Conservation (phyloP, 176 grass and related monocot species). For the Oryza nivara region DNA sequence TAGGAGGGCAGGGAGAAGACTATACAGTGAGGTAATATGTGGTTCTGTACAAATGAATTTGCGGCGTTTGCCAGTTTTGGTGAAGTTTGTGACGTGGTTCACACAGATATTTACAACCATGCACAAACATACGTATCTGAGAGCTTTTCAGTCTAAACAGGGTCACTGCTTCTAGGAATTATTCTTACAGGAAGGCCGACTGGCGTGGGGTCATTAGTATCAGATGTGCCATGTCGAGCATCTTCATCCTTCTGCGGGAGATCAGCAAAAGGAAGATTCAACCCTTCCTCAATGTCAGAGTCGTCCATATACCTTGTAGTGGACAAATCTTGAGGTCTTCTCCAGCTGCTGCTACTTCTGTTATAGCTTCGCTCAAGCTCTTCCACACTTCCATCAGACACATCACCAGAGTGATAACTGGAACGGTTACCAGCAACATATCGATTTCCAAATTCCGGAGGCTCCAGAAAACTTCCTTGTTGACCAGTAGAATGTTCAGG, state of each 20-base stretch:
- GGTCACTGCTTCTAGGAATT: conserved; percentile 97
- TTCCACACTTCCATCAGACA: conserved; percentile 41
- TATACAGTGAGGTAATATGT: conserved; percentile 41
- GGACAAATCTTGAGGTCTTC: conserved; percentile 37
- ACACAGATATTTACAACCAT: conserved; percentile 30
- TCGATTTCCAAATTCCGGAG: conserved; percentile 49
- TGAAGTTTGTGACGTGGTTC: conserved; percentile 29
- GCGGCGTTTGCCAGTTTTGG: conserved; percentile 42
- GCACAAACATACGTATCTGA: conserved; percentile 23
- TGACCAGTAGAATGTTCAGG: conserved; percentile 33
- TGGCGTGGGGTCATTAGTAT: conserved; percentile 38
- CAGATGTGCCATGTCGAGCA: neutral
- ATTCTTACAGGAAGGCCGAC: conserved; percentile 77
- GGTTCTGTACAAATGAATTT: conserved; percentile 62
- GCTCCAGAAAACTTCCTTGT: conserved; percentile 69
- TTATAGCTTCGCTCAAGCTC: conserved; percentile 39
- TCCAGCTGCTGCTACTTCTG: conserved; percentile 38
- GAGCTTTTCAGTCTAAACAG: conserved; percentile 53
- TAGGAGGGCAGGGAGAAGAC: conserved; percentile 9
- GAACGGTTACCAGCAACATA: conserved; percentile 24
- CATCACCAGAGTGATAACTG: conserved; percentile 46
- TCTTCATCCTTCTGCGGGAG: conserved; percentile 41
- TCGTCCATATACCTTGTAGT: conserved; percentile 73
- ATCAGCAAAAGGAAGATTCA: conserved; percentile 76
- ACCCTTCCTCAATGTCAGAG: conserved; percentile 61